Evolutionary conservation across 257 asterid species (phyloP).

Genomic region (Cinchona pubescens): DNA sequence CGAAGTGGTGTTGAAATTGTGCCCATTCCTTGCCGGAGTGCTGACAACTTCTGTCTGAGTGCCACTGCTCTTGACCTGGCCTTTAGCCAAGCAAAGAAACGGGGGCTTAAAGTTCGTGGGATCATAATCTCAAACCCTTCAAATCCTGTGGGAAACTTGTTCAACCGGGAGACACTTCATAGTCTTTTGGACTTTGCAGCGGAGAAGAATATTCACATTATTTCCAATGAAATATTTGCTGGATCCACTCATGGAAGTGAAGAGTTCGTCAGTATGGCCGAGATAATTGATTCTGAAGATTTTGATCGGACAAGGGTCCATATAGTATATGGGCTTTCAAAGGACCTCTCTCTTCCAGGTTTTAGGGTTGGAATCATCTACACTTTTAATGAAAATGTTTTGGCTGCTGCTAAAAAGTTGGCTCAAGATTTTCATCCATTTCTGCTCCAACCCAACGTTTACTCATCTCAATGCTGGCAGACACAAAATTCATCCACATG

Average conservation of each 20-base stretch:
- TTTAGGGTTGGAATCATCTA: slow-evolving; percentile 43
- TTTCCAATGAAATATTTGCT: slow-evolving; percentile 49
- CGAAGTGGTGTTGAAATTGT: slow-evolving; percentile 60
- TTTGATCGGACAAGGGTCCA: slow-evolving; percentile 48
- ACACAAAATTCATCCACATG: slow-evolving; percentile 35
- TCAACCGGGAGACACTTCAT: slow-evolving; percentile 43
- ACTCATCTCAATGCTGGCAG: slow-evolving; percentile 47
- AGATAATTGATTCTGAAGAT: slow-evolving; percentile 42
- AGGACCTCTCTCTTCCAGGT: slow-evolving; percentile 52
- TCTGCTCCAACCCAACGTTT: slow-evolving; percentile 49
- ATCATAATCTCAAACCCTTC: slow-evolving; percentile 61
- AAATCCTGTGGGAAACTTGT: slow-evolving; percentile 54
- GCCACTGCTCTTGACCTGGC: slow-evolving; percentile 54
- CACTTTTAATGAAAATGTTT: slow-evolving; percentile 36
- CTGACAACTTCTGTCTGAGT: slow-evolving; percentile 57
- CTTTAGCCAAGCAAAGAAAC: slow-evolving; percentile 61
- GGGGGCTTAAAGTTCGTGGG: slow-evolving; percentile 60
- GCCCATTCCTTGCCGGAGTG: slow-evolving; percentile 68
- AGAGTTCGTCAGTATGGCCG: slow-evolving; percentile 54
- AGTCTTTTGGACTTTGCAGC: slow-evolving; percentile 54
- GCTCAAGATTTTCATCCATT: slow-evolving; percentile 58
- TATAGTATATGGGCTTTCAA: slow-evolving; percentile 48
- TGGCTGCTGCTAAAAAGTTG: slow-evolving; percentile 44
- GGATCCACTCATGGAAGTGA: slow-evolving; percentile 46
- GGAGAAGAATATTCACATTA: slow-evolving; percentile 59